Evolutionary conservation across 148 eudicot species (phyloP).

Genomic region (Diospyros kaki): DNA sequence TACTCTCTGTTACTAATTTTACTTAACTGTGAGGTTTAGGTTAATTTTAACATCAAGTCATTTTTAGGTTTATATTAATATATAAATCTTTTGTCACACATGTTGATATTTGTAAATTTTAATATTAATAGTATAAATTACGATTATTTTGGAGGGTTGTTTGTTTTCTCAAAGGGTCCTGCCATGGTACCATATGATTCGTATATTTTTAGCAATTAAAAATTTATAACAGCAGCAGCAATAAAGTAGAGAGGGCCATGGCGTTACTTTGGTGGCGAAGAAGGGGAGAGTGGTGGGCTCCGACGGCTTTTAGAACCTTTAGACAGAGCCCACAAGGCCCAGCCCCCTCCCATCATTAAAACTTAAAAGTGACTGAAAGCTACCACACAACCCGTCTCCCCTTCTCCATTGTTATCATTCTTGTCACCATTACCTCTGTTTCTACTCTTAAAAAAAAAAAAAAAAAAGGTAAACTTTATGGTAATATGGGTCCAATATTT

Average conservation of each 20-base stretch:
- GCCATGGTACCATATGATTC: background rate
- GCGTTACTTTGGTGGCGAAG: background rate
- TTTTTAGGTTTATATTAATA: too few species aligned
- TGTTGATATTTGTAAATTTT: too few species aligned
- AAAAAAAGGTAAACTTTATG: background rate
- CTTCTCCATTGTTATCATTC: background rate
- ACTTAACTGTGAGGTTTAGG: too few species aligned
- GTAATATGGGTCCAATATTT: background rate
- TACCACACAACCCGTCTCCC: background rate
- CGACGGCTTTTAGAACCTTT: background rate
- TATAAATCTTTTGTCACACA: too few species aligned
- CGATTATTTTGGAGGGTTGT: background rate
- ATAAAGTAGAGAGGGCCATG: background rate
- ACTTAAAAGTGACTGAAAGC: conserved; percentile 5
- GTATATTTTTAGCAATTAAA: background rate
- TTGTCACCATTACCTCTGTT: background rate
- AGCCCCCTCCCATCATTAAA: background rate
- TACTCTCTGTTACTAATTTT: too few species aligned
- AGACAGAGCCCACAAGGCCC: background rate
- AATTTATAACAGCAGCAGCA: background rate
- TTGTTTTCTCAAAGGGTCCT: background rate
- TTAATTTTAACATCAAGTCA: too few species aligned
- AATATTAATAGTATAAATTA: background rate
- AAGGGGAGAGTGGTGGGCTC: background rate
- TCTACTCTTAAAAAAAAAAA: background rate